phyloP scores from a whole-genome alignment of 2,329 filamentous ascomycete genomes.

The Fusarium sp. region DNA sequence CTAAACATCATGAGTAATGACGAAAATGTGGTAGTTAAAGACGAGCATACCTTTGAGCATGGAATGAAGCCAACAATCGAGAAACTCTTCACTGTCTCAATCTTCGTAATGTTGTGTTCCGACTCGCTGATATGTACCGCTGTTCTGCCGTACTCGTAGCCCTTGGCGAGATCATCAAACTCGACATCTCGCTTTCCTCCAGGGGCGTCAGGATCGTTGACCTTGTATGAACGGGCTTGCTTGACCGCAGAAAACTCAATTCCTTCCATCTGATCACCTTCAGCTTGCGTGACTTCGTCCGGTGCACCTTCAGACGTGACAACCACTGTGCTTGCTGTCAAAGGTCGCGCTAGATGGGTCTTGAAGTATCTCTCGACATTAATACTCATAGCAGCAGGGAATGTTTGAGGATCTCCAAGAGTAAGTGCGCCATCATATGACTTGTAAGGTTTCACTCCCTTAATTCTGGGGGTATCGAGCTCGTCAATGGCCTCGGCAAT shows the following conservation, averaged over 20 bases:
- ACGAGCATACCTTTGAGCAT: conserved; percentile 71
- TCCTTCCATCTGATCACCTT: conserved; percentile 64
- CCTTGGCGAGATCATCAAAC: conserved; percentile 88
- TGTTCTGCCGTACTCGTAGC: conserved; percentile 93
- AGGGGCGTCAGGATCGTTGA: conserved; percentile 80
- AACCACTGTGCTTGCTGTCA: conserved; percentile 84
- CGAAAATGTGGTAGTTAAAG: neutral
- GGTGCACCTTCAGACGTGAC: conserved; percentile 64
- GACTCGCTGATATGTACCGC: conserved; percentile 90
- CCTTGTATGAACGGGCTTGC: conserved; percentile 83
- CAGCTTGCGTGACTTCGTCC: conserved; percentile 66
- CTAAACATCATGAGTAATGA: conserved; percentile 57
- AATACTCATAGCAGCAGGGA: conserved; percentile 83
- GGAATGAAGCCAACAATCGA: conserved; percentile 91
- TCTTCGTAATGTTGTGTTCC: conserved; percentile 89
- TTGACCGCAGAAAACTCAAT: conserved; percentile 79
- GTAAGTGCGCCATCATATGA: conserved; percentile 85
- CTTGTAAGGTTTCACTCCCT: conserved; percentile 80
- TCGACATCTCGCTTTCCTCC: conserved; percentile 88
- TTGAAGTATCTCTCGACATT: conserved; percentile 92
- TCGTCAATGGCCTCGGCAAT: conserved; percentile 88
- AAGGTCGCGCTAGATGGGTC: conserved; percentile 82
- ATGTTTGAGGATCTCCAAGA: conserved; percentile 82
- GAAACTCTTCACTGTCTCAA: conserved; percentile 82
- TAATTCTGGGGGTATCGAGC: conserved; percentile 82